Base-by-base conservation (phyloP, 495 filamentous ascomycete genomes). In the Xylaria telfairii region DNA sequence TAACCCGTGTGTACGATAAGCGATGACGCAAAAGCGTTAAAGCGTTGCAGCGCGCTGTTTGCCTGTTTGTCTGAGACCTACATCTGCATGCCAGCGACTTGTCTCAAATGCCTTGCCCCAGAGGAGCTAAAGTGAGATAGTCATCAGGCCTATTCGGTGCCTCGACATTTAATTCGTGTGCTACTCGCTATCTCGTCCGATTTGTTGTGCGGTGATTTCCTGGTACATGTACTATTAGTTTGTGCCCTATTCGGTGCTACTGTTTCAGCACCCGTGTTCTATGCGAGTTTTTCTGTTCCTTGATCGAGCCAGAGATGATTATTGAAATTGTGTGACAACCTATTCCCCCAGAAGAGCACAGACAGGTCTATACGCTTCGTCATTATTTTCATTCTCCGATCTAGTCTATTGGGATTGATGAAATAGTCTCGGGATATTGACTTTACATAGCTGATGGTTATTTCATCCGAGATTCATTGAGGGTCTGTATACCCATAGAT, bases 1-100 rank as follows among this genome's bases (percentile, higher is more conserved):
- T 65, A 41, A 21, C 24, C 12, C 54, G 17, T 5, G 12, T 66
- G 64, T 66, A 66, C 34, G 64, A 66, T 66, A 26, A 54, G 10
- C 9, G 47, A 54, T 54, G 37, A 59, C 47, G 19, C 13, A 34
- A 26, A 10, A 24, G 63, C 41, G 24, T 60, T 26, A 26, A 10
- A 24, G 63, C 41, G 24, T 60, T 26, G 13, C 30, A 69, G 42
- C 13, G 21, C 26, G 37, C 4, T 41, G 37, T 17, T 44, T 54
- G 21, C 64, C 32, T 67, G 15, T 13, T 39, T 54, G 9, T 51
- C 65, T 57, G 8, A 32, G 62, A 63, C 59, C n/a, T 44, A 60
- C n/a, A 34, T 19, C 54, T 4, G n/a, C n/a, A n/a, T n/a, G 0
- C 28, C 30, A n/a, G 3, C 13, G 9, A 26, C 7, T 10, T 6